phyloP scores from a whole-genome alignment of 805 yeast genomes.

The Teunomyces kruisii region DNA sequence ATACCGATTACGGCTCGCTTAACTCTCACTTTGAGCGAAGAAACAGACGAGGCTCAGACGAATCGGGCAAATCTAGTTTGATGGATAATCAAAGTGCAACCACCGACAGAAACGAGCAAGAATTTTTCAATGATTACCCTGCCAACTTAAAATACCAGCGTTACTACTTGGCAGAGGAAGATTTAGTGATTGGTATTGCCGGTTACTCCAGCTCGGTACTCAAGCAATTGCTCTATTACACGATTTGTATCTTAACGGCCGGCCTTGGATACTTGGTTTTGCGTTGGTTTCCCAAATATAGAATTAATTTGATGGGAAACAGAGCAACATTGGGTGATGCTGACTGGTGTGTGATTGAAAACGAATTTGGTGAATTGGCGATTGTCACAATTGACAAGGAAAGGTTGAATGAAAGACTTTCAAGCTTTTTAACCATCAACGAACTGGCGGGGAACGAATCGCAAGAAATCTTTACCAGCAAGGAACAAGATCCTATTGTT shows the following conservation, averaged over 20 bases:
- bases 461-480: not conserved
- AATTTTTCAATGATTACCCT: conserved; percentile 16
- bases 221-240: conserved; percentile 49
- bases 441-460: not conserved
- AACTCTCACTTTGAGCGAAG: conserved; percentile 26
- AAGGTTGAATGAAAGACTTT: conserved; percentile 70
- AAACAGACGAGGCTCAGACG: conserved; percentile 7
- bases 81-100: not conserved
- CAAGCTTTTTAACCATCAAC: conserved; percentile 54
- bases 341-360: conserved; percentile 93
- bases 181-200: conserved; percentile 89
- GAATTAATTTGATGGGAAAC: conserved; percentile 65
- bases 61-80: conserved; percentile 5
- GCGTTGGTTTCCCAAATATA: conserved; percentile 83
- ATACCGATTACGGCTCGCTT: conserved; percentile 28
- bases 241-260: conserved; percentile 54
- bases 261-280: conserved; percentile 74
- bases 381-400: conserved; percentile 54
- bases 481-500: conserved; percentile 59
- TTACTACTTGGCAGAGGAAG: conserved; percentile 93
- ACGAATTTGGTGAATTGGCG: conserved; percentile 84
- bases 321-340: conserved; percentile 72
- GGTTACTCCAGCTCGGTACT: conserved; percentile 65
- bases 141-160: conserved; percentile 63
- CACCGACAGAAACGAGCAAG: conserved; percentile 4